These are phyloP conservation scores for Symbiodinium natans DNA, from an alignment of 73 alveolate genomes.

Conservation along the genomic window DNA sequence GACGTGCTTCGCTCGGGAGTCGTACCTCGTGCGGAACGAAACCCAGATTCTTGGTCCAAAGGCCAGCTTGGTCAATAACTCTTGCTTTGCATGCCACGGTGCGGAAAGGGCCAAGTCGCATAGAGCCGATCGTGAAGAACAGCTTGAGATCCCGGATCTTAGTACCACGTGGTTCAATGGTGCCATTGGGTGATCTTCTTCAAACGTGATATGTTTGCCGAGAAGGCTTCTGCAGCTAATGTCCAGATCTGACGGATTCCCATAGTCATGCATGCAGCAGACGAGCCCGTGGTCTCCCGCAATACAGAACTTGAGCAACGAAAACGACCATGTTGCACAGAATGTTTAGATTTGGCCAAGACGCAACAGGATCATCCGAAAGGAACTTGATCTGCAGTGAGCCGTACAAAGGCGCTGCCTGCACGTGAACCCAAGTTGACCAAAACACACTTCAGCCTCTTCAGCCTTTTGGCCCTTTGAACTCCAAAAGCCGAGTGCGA, in stretches of 20 bases:
- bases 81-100: constrained; percentile 5
- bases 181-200: no score
- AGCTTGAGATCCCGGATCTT: constrained; percentile 58
- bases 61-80: no score
- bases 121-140: constrained; percentile 46
- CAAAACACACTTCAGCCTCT: no score
- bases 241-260: no score
- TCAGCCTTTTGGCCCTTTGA: no score
- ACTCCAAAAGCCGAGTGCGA: no score
- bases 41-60: no score
- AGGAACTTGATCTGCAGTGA: constrained; percentile 66
- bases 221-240: no score
- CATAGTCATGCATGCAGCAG: not conserved
- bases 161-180: not conserved
- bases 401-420: constrained; percentile 67
- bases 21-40: no score
- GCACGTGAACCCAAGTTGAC: not conserved
- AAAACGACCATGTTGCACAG: no score
- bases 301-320: not conserved
- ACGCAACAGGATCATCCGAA: constrained; percentile 62
- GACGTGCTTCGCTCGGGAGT: constrained; percentile 80
- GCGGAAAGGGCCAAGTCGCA: constrained; percentile 44
- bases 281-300: not conserved
- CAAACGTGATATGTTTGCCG: no score
- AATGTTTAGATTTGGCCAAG: no score